Evolutionary conservation across 2,329 filamentous ascomycete species (phyloP).

Genomic region (Gnomoniopsis smithogilvyi): DNA sequence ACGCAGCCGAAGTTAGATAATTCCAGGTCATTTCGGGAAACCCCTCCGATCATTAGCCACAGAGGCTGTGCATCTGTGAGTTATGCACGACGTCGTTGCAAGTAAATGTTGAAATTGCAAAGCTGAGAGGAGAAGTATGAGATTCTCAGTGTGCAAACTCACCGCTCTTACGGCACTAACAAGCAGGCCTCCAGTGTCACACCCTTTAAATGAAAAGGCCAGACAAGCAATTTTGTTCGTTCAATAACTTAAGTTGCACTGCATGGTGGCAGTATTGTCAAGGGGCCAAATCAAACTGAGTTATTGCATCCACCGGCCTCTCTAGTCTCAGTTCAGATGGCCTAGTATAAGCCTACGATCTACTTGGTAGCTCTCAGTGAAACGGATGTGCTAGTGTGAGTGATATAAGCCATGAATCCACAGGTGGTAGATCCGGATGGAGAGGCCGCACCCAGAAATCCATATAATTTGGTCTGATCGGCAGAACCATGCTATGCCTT

Average conservation of each 20-base stretch:
- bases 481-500: not conserved
- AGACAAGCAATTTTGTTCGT: not conserved
- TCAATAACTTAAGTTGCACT: not conserved
- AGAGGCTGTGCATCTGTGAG: not conserved
- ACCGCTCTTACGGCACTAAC: not conserved
- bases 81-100: too few species aligned
- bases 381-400: not conserved
- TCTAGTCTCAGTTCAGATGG: not conserved
- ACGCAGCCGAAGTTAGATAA: not conserved
- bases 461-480: conserved; percentile 1
- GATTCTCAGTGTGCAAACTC: not conserved
- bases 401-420: not conserved
- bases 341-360: not conserved
- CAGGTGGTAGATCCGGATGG: conserved; percentile 4
- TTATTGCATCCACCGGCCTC: not conserved
- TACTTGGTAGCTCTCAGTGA: too few species aligned
- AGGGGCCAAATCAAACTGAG: not conserved
- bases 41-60: not conserved
- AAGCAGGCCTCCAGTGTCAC: not conserved
- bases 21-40: not conserved
- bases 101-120: not conserved
- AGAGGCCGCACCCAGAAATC: not conserved
- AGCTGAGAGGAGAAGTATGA: not conserved
- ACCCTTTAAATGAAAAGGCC: not conserved
- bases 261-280: not conserved